Base-by-base conservation (phyloP, 164 flowering plant genomes). In the Houttuynia cordata region DNA sequence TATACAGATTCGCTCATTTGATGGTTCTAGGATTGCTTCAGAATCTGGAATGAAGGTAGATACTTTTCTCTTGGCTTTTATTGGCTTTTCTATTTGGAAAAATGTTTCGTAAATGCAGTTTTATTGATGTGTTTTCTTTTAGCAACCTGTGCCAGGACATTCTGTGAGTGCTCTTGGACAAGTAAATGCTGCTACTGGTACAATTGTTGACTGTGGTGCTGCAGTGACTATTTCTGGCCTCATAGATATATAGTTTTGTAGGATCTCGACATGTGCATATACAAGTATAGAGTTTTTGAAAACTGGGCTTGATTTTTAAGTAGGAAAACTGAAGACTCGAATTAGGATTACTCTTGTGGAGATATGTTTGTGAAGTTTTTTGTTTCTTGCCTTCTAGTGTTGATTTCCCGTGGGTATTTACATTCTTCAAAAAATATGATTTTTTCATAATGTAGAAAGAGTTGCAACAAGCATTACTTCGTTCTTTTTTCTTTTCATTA, bases 1-100 rank as follows among this genome's bases (percentile, higher is more conserved):
- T 18, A 72, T 70, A 68, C 90, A 88, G 59, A 82, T 75, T 74
- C 76, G 76, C 23, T 67, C 84, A 57, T 81, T 68, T 73, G 89
- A 80, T 73, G 76, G 80, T 25, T 76, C 90, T 59, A 71, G 84
- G 65, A 66, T 41, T 63, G 67, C 71, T 37, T 70, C 85, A 61
- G 92, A 83, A 64, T 55, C 79, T 62, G 61, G 69, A 45, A 55
- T 79, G 5, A 83, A 83, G 85, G 92, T 81, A 60, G 58, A 14
- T 34, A 50, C 40, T 55, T 53, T n/a, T 20, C 17, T 30, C 37
- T 30, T 30, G 6, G 37, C 37, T 2, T 61, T 17, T 12, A 19
- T 52, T 7, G 20, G 53, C 21, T 23, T 12, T 62, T 52, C 41
- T 54, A 30, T 56, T 25, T 57, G 23, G 14, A 57, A 10, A 24